Conservation (phyloP, 352 stramenopile species). For the Pythium phragmiticola region DNA sequence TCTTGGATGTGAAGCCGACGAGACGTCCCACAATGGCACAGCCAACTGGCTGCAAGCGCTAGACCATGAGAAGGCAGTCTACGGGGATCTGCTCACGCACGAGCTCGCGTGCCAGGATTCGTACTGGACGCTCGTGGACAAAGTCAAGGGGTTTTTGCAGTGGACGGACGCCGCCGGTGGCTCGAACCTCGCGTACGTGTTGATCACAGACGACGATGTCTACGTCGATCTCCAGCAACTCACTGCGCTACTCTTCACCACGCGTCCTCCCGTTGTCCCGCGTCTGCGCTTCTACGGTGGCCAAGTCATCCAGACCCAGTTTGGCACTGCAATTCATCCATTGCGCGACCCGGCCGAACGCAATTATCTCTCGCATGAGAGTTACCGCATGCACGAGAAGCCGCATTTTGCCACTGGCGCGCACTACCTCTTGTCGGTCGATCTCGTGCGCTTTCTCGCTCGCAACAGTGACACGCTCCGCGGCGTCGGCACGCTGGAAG, state of each 20-base stretch:
- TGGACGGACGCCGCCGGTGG: background rate
- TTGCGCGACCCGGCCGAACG: conserved; percentile 9
- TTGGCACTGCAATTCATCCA: conserved; percentile 5
- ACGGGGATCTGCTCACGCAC: conserved; percentile 44
- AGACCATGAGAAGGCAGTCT: conserved; percentile 31
- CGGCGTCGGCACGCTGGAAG: conserved; percentile 32
- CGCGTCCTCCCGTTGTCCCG: background rate
- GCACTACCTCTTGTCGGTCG: conserved; percentile 37
- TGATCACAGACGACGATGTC: conserved; percentile 64
- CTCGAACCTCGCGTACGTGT: conserved; percentile 6
- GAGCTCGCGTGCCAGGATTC: conserved; percentile 49
- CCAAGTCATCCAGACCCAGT: conserved; percentile 31
- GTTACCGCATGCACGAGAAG: conserved; percentile 25
- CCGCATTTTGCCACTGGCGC: conserved; percentile 31
- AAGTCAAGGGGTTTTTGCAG: conserved; percentile 44
- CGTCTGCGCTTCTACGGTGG: conserved; percentile 28
- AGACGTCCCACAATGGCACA: background rate
- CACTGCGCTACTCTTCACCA: background rate
- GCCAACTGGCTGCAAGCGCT: background rate
- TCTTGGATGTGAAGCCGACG: conserved; percentile 30
- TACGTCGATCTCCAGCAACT: conserved; percentile 10
- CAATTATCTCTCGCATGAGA: conserved; percentile 23
- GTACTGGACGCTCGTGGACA: conserved; percentile 45
- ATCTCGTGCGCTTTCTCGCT: conserved; percentile 33
- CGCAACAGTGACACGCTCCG: conserved; percentile 10